These are phyloP conservation scores for Edaphochlamys debaryana DNA, from an alignment of 139 green algal species.

Conservation along the genomic window DNA sequence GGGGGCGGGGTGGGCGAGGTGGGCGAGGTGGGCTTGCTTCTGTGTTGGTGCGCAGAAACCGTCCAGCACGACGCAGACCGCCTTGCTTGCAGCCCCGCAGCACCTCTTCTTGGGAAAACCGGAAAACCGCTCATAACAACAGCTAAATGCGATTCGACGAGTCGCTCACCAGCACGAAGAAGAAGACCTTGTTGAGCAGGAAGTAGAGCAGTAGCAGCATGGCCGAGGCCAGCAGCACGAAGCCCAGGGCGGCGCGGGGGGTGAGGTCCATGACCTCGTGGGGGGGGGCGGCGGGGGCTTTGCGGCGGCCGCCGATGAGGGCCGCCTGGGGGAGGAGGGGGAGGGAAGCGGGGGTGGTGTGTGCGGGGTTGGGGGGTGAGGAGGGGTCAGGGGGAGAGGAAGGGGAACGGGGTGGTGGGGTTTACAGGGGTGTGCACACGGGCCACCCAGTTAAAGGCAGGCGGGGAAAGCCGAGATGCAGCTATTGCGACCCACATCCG, in stretches of 20 bases:
- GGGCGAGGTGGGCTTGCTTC: background rate
- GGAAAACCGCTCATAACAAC: no score
- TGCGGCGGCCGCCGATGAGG: background rate
- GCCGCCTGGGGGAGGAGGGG: background rate
- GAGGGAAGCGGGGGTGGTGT: no score
- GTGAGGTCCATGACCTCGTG: slow-evolving; percentile 62
- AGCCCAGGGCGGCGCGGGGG: slow-evolving; percentile 60
- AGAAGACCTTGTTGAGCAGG: slow-evolving; percentile 72
- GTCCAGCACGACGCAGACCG: no score
- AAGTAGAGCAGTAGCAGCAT: slow-evolving; percentile 85
- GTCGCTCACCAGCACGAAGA: slow-evolving; percentile 73
- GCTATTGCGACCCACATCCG: no score
- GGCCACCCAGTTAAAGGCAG: no score
- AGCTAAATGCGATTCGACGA: no score
- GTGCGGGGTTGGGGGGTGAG: background rate
- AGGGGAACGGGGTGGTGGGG: no score
- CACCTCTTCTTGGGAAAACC: no score
- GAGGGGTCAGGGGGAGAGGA: background rate
- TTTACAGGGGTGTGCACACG: no score
- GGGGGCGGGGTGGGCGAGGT: background rate
- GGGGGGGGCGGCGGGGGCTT: background rate
- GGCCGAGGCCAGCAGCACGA: slow-evolving; percentile 69
- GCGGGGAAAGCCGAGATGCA: no score
- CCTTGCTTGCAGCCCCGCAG: no score
- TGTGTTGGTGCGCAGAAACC: no score